Evolutionary conservation across 352 stramenopile species (phyloP), one percentile per base, ranked within the genome.

Genomic region (Phytophthora pini): DNA sequence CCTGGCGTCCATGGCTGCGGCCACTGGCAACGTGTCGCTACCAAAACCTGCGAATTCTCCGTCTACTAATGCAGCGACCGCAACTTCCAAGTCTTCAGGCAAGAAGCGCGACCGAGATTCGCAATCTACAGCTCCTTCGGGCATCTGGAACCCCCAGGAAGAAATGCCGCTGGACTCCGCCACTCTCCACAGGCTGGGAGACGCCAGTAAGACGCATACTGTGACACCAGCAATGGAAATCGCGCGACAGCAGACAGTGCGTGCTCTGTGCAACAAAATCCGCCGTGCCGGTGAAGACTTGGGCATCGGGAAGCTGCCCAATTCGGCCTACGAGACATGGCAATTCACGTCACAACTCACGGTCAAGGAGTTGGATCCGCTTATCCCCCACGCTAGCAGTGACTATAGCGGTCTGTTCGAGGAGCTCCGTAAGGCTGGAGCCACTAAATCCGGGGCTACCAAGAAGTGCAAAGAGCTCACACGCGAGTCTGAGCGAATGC

Each of bases 301-400:
- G 70, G 88, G 88, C 29, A 84, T 95, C 55, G 71, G 65, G 39
- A 91, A 91, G 57, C 68, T 94, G 55, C 79, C 87, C 24, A 94
- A 93, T 63, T 89, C 87, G 56, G 82, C 73, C n/a, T 93, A 89
- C 70, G 87, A 95, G 70, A 90, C 82, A 27, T 95, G 85, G 87
- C 85, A 95, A 58, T 92, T 94, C 56, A 90, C 82, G 43, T 91
- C 84, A 31, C 74, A 80, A 40, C 72, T 95, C 24, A 90, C 76
- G 4, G 78, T 88, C n/a, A 77, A 80, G 17, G 80, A 92, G 53
- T 75, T 74, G 17, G 87, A 95, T 50, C 84, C 87, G 45, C 58
- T 93, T 12, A 87, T 95, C 31, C 82, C 84, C n/a, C 82, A 91
- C 36, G 79, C 75, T 1, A 69, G 53, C 1, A 93, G 84, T 26